Conservation (phyloP, 78 protist genomes). For the Dictyostelium firmibasis region DNA sequence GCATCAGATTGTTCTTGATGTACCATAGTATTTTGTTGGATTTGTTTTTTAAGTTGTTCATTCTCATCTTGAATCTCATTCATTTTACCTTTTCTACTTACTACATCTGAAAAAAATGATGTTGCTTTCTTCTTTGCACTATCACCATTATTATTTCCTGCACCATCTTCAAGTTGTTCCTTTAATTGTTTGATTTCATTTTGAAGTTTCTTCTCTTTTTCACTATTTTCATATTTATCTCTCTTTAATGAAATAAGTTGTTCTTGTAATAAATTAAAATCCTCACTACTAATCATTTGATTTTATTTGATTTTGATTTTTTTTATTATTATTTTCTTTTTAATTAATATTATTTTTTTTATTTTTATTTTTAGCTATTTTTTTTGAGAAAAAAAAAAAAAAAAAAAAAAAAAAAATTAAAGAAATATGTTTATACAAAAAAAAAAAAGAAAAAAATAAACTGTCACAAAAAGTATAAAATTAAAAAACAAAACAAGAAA, state of each 20-base stretch:
- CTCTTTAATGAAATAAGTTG: slow-evolving; percentile 56
- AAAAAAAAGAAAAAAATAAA: too few species aligned
- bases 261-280: slow-evolving; percentile 59
- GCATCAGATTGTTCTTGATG: slow-evolving; percentile 58
- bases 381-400: neutral
- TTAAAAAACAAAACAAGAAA: too few species aligned
- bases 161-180: slow-evolving; percentile 33
- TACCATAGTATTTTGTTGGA: slow-evolving; percentile 16
- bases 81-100: slow-evolving; percentile 26
- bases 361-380: neutral
- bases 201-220: slow-evolving; percentile 56
- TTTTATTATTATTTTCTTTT: neutral
- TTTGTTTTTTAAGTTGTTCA: slow-evolving; percentile 26
- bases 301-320: neutral
- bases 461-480: neutral
- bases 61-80: slow-evolving; percentile 51
- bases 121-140: slow-evolving; percentile 15
- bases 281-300: slow-evolving; percentile 43
- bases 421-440: too few species aligned
- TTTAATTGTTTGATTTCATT: slow-evolving; percentile 29
- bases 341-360: neutral
- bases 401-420: neutral
- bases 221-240: slow-evolving; percentile 45
- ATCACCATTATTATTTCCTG: neutral
- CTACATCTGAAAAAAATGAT: slow-evolving; percentile 25